Conservation (phyloP, 768 basidiomycete genomes). For the Trametes punicea region DNA sequence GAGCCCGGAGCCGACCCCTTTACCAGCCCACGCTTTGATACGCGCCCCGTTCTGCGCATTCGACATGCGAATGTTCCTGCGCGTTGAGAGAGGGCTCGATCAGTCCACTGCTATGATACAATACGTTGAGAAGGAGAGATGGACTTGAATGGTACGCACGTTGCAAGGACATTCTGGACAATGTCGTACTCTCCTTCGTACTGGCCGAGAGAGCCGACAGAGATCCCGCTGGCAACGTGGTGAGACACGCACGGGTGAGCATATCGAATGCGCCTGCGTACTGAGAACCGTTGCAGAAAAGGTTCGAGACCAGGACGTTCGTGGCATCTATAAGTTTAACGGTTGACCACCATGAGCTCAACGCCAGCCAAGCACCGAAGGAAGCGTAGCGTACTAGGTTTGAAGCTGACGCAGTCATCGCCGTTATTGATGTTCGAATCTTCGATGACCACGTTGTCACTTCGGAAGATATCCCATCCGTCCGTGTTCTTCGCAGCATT, state of each 20-base stretch:
- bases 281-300: slow-evolving; percentile 60
- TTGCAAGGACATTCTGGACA: slow-evolving; percentile 55
- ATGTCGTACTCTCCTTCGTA: slow-evolving; percentile 50
- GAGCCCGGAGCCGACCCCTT: slow-evolving; percentile 54
- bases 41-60: slow-evolving; percentile 65
- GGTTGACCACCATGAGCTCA: slow-evolving; percentile 2
- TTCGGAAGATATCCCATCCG: slow-evolving; percentile 64
- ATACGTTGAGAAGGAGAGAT: neutral
- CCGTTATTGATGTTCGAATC: slow-evolving; percentile 53
- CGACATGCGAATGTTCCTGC: slow-evolving; percentile 54
- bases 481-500: slow-evolving; percentile 49
- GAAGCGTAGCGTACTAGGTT: slow-evolving; percentile 38
- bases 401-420: slow-evolving; percentile 61
- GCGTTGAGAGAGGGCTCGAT: neutral
- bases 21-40: slow-evolving; percentile 66
- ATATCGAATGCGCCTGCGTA: slow-evolving; percentile 26
- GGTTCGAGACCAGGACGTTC: slow-evolving; percentile 52
- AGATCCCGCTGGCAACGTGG: slow-evolving; percentile 44
- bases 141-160: slow-evolving; percentile 29
- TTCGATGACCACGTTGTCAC: slow-evolving; percentile 44
- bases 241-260: neutral
- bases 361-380: neutral
- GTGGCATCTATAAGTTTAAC: slow-evolving; percentile 38
- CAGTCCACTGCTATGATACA: neutral
- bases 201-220: slow-evolving; percentile 59